Base-by-base conservation (phyloP, 2,329 filamentous ascomycete genomes). In the Hymenoscyphus infarciens region DNA sequence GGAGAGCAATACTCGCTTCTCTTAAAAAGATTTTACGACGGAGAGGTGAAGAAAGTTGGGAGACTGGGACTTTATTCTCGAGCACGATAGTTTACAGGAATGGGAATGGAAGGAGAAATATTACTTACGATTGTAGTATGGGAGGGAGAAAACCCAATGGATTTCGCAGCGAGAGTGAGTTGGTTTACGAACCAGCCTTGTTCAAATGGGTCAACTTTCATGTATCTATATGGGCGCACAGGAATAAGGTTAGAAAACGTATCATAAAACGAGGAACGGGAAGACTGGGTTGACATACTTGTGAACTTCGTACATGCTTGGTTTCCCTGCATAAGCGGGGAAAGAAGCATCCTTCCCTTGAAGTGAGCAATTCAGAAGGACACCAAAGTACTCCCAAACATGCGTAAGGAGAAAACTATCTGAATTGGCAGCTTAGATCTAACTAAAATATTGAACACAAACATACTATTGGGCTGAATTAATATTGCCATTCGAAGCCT, bases 341-440 rank as follows among this genome's bases (percentile, higher is more conserved):
- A 82, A 84, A 25, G 77, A 81, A 3, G 76, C 59, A 74, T 77
- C 79, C 19, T 27, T 49, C 60, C 80, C 79, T 71, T 82, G 79
- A 67, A 75, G 61, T 60, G 79, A 78, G 76, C 83, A 86, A 69
- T 80, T 81, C 49, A 86, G 78, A 13, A 87, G 77, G 22, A 76
- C 76, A 57, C 82, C 83, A 71, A 87, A 86, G 77, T 82, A 86
- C 67, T 82, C 72, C 75, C 87, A 86, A 31, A 87, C 75, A 68
- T 86, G 84, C 49, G 81, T 86, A 66, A 86, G 74, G 58, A 86
- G 79, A 65, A 78, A 78, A 73, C 82, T 83, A 63, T 2, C 27
- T 6, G 53, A 29, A 57, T 57, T 62, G 52, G 31, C 10, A 53
- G 4, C 22, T 6, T 11, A 22, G 6, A 22, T n/a, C 19, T 4